Conservation (phyloP, 257 asterid genomes). For the Ballota nigra region DNA sequence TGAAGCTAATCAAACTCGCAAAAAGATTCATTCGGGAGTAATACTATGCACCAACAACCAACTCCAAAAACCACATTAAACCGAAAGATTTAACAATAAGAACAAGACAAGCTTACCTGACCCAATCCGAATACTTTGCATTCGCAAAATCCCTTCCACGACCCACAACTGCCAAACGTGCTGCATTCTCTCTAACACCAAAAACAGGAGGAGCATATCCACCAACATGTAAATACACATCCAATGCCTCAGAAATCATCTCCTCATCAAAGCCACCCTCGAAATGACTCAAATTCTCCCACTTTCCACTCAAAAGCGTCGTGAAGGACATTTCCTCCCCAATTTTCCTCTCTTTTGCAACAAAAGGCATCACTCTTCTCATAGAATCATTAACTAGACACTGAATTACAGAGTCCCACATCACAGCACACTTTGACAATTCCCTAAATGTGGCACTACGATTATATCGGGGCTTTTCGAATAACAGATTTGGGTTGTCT, state of each 20-base stretch:
- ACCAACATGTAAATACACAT: slow-evolving; percentile 72
- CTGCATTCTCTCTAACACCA: slow-evolving; percentile 55
- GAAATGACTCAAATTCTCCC: slow-evolving; percentile 31
- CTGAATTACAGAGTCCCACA: slow-evolving; percentile 57
- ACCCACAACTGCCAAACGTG: slow-evolving; percentile 78
- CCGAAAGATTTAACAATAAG: neutral
- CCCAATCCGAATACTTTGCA: slow-evolving; percentile 93
- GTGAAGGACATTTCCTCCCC: slow-evolving; percentile 76
- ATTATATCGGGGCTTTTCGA: slow-evolving; percentile 26
- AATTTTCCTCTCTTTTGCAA: slow-evolving; percentile 41
- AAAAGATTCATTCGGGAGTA: neutral
- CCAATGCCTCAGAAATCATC: slow-evolving; percentile 40
- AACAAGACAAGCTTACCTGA: slow-evolving; percentile 47
- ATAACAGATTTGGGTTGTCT: slow-evolving; percentile 50
- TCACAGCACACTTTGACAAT: slow-evolving; percentile 23
- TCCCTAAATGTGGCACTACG: slow-evolving; percentile 21
- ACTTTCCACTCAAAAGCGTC: slow-evolving; percentile 65
- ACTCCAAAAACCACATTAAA: no score
- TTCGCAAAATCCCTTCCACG: slow-evolving; percentile 70
- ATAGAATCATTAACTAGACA: slow-evolving; percentile 61
- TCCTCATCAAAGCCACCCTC: slow-evolving; percentile 41
- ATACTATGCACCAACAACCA: neutral
- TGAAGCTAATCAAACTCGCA: neutral
- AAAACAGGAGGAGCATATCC: slow-evolving; percentile 62
- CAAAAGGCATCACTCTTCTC: slow-evolving; percentile 54